phyloP scores from a whole-genome alignment of 2,329 filamentous ascomycete species.

The Sporothrix mexicana region DNA sequence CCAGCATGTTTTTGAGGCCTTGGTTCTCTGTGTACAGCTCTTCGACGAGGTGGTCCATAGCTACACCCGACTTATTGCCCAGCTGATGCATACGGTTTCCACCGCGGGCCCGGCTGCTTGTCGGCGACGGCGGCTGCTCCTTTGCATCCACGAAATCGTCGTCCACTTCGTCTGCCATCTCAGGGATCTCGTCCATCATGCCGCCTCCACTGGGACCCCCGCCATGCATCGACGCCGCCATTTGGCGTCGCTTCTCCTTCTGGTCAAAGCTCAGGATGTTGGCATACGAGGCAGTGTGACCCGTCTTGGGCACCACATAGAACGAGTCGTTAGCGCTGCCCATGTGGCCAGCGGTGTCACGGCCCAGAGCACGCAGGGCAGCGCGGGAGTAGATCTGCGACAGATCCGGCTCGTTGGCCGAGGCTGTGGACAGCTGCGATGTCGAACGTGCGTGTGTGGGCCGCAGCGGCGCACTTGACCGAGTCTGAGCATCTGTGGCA shows the following conservation, averaged over 20 bases:
- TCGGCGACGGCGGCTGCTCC: conserved; percentile 51
- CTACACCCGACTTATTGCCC: neutral
- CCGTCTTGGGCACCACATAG: conserved; percentile 91
- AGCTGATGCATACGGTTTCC: conserved; percentile 36
- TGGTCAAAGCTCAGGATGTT: conserved; percentile 78
- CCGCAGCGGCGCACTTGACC: conserved; percentile 38
- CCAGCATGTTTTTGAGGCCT: conserved; percentile 81
- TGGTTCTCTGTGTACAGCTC: conserved; percentile 89
- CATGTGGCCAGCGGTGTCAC: conserved; percentile 59
- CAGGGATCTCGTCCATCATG: conserved; percentile 44
- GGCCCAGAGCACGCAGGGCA: conserved; percentile 77
- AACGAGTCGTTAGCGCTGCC: conserved; percentile 73
- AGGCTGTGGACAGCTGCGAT: conserved; percentile 39
- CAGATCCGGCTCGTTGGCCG: conserved; percentile 71
- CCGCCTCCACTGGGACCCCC: conserved; percentile 42
- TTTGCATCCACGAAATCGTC: conserved; percentile 90
- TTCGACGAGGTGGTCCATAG: conserved; percentile 71
- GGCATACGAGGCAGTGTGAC: conserved; percentile 91
- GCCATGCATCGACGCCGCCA: conserved; percentile 57
- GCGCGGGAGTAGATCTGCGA: conserved; percentile 84
- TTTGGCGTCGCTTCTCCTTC: conserved; percentile 65
- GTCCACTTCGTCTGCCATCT: conserved; percentile 64
- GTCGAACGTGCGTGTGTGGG: conserved; percentile 17
- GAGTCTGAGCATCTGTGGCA: conserved; percentile 47
- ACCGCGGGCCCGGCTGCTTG: neutral